Conservation (phyloP, 2,329 filamentous ascomycete genomes). For the Stagonosporopsis vannaccii region DNA sequence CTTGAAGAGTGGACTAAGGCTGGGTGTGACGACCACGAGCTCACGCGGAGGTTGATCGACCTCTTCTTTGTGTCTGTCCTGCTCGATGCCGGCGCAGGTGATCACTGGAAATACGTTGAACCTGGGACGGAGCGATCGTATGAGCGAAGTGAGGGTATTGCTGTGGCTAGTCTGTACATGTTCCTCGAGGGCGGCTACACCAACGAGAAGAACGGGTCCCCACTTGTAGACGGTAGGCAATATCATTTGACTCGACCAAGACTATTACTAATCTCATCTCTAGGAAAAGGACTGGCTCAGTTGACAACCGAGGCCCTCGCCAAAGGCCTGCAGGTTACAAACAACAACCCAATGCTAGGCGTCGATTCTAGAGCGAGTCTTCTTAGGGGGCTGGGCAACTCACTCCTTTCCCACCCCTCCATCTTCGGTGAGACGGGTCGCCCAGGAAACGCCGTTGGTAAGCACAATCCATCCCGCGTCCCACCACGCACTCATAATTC, state of each 20-base stretch:
- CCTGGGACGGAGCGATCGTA: constrained; percentile 81
- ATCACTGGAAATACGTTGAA: constrained; percentile 87
- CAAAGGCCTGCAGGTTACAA: constrained; percentile 80
- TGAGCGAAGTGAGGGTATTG: constrained; percentile 84
- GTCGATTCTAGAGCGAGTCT: constrained; percentile 83
- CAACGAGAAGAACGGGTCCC: constrained; percentile 75
- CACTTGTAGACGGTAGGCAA: constrained; percentile 64
- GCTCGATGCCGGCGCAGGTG: constrained; percentile 86
- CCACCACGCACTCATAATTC: not conserved
- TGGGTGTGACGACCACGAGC: constrained; percentile 70
- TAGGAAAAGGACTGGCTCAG: constrained; percentile 68
- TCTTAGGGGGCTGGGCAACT: constrained; percentile 74
- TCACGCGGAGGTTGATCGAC: constrained; percentile 76
- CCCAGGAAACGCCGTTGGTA: constrained; percentile 91
- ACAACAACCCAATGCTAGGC: constrained; percentile 76
- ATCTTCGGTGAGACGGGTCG: constrained; percentile 83
- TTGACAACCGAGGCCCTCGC: constrained; percentile 77
- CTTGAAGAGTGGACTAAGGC: constrained; percentile 66
- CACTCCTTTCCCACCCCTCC: constrained; percentile 73
- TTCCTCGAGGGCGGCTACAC: constrained; percentile 83
- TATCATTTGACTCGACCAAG: constrained; percentile 16
- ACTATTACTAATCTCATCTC: not conserved
- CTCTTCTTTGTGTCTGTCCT: constrained; percentile 81
- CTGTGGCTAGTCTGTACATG: constrained; percentile 81
- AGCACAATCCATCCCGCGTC: constrained; percentile 32